phyloP scores from a whole-genome alignment of 208 protist genomes.

The Trypanosoma conorhini region DNA sequence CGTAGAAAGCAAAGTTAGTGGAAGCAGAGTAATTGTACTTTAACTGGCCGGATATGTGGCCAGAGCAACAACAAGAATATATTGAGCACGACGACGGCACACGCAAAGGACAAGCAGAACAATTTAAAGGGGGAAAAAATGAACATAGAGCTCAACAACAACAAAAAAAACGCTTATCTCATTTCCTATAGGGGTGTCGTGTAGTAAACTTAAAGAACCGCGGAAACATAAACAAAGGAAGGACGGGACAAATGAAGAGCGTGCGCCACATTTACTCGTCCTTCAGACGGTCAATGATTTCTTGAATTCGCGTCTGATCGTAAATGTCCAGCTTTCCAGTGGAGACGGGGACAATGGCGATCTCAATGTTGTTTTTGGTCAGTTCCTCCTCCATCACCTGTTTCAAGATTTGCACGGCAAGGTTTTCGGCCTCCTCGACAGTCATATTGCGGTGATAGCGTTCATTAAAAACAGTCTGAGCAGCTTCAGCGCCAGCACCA shows the following conservation, averaged over 20 bases:
- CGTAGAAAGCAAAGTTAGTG: neutral
- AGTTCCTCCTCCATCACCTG: conserved; percentile 99
- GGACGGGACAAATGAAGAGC: neutral
- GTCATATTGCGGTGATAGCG: conserved; percentile 97
- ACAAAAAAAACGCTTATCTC: conserved; percentile 2
- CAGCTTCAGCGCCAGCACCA: conserved; percentile 98
- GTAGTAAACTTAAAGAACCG: neutral
- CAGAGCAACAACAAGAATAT: neutral
- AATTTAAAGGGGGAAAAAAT: conserved; percentile 3
- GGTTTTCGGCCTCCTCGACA: conserved; percentile 95
- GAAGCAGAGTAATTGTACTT: neutral
- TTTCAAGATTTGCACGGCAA: conserved; percentile 97
- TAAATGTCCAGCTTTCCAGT: conserved; percentile 92
- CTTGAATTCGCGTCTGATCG: conserved; percentile 84
- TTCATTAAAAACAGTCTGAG: conserved; percentile 97
- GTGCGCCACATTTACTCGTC: conserved; percentile 21
- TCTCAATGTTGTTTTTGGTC: conserved; percentile 96
- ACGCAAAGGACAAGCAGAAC: conserved; percentile 5
- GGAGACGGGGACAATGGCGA: conserved; percentile 88
- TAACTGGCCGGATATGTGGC: neutral
- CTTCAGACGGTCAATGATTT: conserved; percentile 83
- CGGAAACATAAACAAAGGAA: conserved; percentile 4
- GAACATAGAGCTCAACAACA: conserved; percentile 3
- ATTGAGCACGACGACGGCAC: neutral
- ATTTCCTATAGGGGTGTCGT: neutral